Conservation (phyloP, 345 rosid species). For the Citrus medica region DNA sequence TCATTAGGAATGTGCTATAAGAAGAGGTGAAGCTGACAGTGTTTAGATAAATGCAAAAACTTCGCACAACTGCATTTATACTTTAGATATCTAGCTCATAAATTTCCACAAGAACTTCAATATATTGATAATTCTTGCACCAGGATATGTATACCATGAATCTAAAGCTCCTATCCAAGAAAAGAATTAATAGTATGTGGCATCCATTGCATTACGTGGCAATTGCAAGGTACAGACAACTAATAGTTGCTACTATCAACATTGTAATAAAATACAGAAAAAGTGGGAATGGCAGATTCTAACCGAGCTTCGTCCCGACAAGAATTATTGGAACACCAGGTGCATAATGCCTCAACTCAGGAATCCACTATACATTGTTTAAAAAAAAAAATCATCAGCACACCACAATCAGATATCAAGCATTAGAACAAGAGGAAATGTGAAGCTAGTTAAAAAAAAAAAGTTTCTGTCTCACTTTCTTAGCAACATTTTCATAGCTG, state of each 20-base stretch:
- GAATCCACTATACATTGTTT: constrained; percentile 68
- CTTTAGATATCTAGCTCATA: background rate
- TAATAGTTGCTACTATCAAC: background rate
- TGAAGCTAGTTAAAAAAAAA: background rate
- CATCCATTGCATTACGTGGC: background rate
- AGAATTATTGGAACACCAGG: constrained; percentile 85
- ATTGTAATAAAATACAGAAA: background rate
- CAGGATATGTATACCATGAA: background rate
- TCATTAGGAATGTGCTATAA: background rate
- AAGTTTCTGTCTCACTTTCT: constrained; percentile 47
- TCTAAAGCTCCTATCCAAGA: background rate
- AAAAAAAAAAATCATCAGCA: constrained; percentile 26
- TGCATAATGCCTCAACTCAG: constrained; percentile 87
- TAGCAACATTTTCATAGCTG: constrained; percentile 84
- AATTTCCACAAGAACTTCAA: background rate
- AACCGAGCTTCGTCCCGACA: constrained; percentile 86
- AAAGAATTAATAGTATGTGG: background rate
- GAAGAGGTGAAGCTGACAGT: background rate
- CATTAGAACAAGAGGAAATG: background rate
- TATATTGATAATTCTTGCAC: background rate
- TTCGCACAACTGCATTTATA: background rate
- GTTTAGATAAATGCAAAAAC: background rate
- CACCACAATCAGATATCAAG: constrained; percentile 1
- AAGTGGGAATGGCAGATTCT: constrained; percentile 18
- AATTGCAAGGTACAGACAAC: background rate